Evolutionary conservation across 352 stramenopile species (phyloP), one percentile per base, ranked within the genome.

Genomic region (Globisporangium irregulare): DNA sequence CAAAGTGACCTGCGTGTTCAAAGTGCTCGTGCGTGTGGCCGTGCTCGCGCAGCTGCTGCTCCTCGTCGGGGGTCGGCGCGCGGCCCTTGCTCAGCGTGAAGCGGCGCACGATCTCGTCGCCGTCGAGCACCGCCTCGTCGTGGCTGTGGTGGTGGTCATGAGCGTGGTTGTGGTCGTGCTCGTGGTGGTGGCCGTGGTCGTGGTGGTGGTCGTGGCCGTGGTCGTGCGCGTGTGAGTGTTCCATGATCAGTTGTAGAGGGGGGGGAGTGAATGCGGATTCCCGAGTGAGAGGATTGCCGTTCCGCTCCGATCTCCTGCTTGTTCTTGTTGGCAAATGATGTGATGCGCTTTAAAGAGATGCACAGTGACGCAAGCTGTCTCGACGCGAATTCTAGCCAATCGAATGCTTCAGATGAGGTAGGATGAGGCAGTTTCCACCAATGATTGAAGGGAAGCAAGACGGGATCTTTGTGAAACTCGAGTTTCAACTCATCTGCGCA

Each of bases 1-100:
- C 75, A 68, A 87, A 97, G 20, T 75, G 54, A 20, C 91, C 91
- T 0, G 88, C 88, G 69, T 92, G 82, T 59, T 96, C 88, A 57
- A 94, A 80, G 72, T 96, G 87, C 62, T 97, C 91, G 76, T 97
- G 91, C 65, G 81, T 93, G 83, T 97, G 91, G 51, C 86, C 86
- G 57, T 97, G 90, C 65, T 93, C 86, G 22, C 86, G 82, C 61
- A 93, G 73, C 69, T 95, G 85, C 64, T 71, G 69, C 72, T 93
- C 84, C 67, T 95, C 87, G 62, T 90, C 82, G n/a, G 76, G 67
- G 32, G 87, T 95, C 53, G 87, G 87, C 32, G 64, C 73, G 34
- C 87, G 85, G 36, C 85, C 87, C 29, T 79, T 77, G 58, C 72
- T 82, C 63, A 79, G 54, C 57, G 73, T 81, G 72, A 95, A 95